phyloP scores from a whole-genome alignment of 371 early-diverging fungal genomes.

The Chytridiales sp. region DNA sequence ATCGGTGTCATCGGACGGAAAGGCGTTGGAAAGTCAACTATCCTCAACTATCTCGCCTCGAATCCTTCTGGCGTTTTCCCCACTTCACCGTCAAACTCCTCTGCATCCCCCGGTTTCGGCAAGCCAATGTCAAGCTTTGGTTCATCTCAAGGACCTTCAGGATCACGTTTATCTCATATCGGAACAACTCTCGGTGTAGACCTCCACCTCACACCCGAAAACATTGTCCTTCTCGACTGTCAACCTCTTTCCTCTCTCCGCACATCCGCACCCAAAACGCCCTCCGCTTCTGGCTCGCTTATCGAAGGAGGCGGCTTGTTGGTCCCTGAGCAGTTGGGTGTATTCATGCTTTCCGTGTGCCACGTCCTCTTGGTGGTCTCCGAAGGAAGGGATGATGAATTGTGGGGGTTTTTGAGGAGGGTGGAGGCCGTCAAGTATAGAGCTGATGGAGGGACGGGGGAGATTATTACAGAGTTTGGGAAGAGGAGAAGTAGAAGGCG shows the following conservation, averaged over 20 bases:
- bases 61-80: slow-evolving; percentile 1
- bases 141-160: too few relatives aligned
- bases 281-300: background rate
- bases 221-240: slow-evolving; percentile 67
- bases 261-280: background rate
- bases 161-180: slow-evolving; percentile 26
- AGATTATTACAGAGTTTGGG: background rate
- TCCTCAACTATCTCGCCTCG: slow-evolving; percentile 58
- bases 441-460: slow-evolving; percentile 12
- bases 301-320: slow-evolving; percentile 34
- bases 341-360: slow-evolving; percentile 66
- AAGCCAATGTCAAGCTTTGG: slow-evolving; percentile 47
- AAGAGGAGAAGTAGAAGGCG: slow-evolving; percentile 7
- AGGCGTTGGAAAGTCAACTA: slow-evolving; percentile 70
- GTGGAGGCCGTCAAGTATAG: slow-evolving; percentile 55
- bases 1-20: slow-evolving; percentile 71
- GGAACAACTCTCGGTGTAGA: slow-evolving; percentile 56
- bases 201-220: slow-evolving; percentile 69
- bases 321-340: slow-evolving; percentile 51
- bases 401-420: slow-evolving; percentile 49
- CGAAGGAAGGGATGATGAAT: slow-evolving; percentile 51
- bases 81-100: background rate
- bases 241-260: slow-evolving; percentile 49
- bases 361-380: slow-evolving; percentile 65
- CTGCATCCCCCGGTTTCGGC: background rate